Evolutionary conservation across 78 protist species (phyloP), one percentile per base, ranked within the genome.

Genomic region (Dictyostelium firmibasis): DNA sequence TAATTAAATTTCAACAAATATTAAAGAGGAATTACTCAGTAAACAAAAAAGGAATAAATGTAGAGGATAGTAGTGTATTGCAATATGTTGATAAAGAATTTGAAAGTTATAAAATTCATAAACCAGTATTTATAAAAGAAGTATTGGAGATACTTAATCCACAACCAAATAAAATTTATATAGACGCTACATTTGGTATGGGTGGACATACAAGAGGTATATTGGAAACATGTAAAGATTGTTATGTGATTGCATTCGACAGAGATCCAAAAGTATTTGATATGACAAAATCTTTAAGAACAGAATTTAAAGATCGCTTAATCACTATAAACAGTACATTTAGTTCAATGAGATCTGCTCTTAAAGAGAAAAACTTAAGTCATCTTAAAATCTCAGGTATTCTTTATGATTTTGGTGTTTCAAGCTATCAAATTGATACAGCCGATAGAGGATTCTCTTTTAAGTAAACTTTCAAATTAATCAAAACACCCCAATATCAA

Each of bases 361-460:
- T 89, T 6, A 16, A n/a, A 29, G 86, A 81, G 2, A 36, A 81
- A 23, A 53, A 62, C 1, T 16, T 89, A 3, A 2, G 18, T 44
- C 70, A 60, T 23, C 7, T 89, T 0, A 62, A 79, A 41, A 89
- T 89, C 4, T 35, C 44, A 7, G 94, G 94, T 69, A 81, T 89
- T 7, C 82, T 89, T 5, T 81, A 62, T 78, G 94, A 89, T 47
- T 89, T 67, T 89, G 94, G 94, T 47, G 53, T 31, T 1, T 89
- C 94, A 27, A 67, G 82, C 13, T 81, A 43, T 27, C 94, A 89
- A 89, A 33, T 89, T 7, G 94, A 89, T 50, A 43, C 53, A 16
- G 53, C 94, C 25, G 82, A 81, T 1, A 83, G 94, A 79, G 94
- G 94, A 20, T 89, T 89, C 72, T 89, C 94, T n/a, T 89, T 69